Conservation (phyloP, 2,329 filamentous ascomycete genomes). For the Clarireedia hainanense region DNA sequence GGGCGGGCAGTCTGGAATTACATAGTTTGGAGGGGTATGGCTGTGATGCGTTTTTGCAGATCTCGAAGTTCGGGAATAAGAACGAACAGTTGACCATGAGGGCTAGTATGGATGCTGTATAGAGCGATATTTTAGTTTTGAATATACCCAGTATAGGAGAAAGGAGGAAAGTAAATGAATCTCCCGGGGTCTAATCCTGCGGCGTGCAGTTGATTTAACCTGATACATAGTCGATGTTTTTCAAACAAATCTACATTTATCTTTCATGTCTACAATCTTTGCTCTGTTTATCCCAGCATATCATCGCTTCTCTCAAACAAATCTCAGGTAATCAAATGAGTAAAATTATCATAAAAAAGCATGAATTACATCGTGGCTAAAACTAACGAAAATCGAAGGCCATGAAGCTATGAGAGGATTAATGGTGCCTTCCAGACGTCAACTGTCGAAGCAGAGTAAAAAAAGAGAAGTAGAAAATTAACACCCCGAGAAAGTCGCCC, state of each 20-base stretch:
- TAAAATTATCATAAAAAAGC: slow-evolving; percentile 17
- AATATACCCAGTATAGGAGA: not conserved
- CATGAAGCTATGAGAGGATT: slow-evolving; percentile 12
- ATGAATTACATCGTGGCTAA: slow-evolving; percentile 32
- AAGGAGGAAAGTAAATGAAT: not conserved
- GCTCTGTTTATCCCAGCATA: not conserved
- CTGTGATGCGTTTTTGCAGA: slow-evolving; percentile 91
- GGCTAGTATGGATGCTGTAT: slow-evolving; percentile 68
- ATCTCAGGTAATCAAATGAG: not conserved
- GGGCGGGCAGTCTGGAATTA: slow-evolving; percentile 85
- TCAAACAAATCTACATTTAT: not conserved
- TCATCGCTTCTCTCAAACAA: not conserved
- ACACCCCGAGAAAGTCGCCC: not conserved
- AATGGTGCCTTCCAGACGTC: slow-evolving; percentile 13
- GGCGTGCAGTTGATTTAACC: not conserved
- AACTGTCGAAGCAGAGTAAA: slow-evolving; percentile 15
- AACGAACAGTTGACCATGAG: slow-evolving; percentile 84
- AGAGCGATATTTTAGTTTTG: not conserved
- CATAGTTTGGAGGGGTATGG: slow-evolving; percentile 95
- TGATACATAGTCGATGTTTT: not conserved
- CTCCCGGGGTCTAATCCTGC: not conserved
- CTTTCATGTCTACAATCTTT: not conserved
- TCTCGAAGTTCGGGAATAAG: slow-evolving; percentile 94
- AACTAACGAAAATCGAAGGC: slow-evolving; percentile 24
- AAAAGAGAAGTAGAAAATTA: slow-evolving; percentile 16